Conservation (phyloP, 108 stramenopile genomes). For the Fistulifera solaris region DNA sequence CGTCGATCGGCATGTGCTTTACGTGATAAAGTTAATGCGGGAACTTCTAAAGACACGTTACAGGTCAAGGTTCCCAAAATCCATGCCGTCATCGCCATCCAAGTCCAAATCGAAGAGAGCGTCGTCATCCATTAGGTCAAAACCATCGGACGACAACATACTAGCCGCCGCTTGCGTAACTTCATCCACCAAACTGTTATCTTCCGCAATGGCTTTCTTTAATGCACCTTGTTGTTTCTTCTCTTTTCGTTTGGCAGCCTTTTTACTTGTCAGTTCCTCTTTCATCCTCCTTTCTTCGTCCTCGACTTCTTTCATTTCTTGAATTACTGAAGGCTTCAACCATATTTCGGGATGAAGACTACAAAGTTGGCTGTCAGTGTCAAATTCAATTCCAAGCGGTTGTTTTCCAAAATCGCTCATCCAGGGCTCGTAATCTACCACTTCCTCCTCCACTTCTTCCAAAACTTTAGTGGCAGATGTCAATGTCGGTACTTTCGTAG, state of each 20-base stretch:
- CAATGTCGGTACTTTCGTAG: constrained; percentile 25
- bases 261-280: constrained; percentile 4
- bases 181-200: constrained; percentile 42
- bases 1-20: no score
- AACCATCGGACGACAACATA: constrained; percentile 19
- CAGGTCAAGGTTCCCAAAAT: constrained; percentile 2
- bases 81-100: constrained; percentile 34
- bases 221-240: constrained; percentile 2
- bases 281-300: constrained; percentile 22
- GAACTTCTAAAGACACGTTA: no score
- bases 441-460: constrained; percentile 75
- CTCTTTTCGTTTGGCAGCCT: constrained; percentile 1
- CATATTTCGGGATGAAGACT: constrained; percentile 73
- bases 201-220: constrained; percentile 40
- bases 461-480: constrained; percentile 37
- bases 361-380: constrained; percentile 33
- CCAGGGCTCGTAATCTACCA: constrained; percentile 81
- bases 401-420: constrained; percentile 68
- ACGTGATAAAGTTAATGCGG: no score
- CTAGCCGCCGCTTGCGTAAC: constrained; percentile 38
- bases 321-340: constrained; percentile 47
- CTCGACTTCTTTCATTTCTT: constrained; percentile 20
- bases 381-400: constrained; percentile 43
- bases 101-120: constrained; percentile 45
- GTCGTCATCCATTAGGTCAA: constrained; percentile 43